A percentile compares a stretch with the other conserved stretches of the same genome.
phyloP scores from a whole-genome alignment of 495 filamentous ascomycete species.

The Hypoxylon rickii region DNA sequence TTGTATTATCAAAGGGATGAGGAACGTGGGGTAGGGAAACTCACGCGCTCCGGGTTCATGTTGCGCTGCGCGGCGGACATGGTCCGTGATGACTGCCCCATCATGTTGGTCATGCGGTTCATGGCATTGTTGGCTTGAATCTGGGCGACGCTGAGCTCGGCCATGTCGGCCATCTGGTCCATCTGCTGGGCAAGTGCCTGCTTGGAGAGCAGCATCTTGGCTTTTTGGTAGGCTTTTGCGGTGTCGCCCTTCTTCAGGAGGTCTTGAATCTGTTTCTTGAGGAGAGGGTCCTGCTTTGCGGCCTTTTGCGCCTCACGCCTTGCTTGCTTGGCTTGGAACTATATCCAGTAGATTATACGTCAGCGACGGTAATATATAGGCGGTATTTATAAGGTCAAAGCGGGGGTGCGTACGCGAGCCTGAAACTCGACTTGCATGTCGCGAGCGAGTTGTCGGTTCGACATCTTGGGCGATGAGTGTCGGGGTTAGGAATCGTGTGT shows the following conservation, averaged over 20 bases:
- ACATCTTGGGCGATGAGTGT: constrained; percentile 43
- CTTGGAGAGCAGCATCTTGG: constrained; percentile 61
- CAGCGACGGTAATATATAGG: no score
- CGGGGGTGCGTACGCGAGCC: constrained; percentile 46
- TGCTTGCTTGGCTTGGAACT: constrained; percentile 86
- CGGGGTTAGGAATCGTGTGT: no score
- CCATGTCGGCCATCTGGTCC: constrained; percentile 60
- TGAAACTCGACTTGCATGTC: constrained; percentile 60
- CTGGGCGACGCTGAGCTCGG: constrained; percentile 54
- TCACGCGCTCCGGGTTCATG: constrained; percentile 72
- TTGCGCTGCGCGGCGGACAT: constrained; percentile 71
- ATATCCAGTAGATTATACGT: constrained; percentile 47
- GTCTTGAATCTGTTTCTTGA: constrained; percentile 85
- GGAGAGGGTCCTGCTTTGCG: constrained; percentile 76
- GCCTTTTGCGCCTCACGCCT: constrained; percentile 81
- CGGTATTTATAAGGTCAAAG: no score
- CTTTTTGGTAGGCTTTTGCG: constrained; percentile 82
- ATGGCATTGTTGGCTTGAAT: constrained; percentile 60
- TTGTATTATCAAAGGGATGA: constrained; percentile 25
- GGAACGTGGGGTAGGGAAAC: constrained; percentile 6
- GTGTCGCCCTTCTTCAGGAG: constrained; percentile 72
- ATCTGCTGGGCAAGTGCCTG: constrained; percentile 58
- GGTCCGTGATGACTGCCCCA: constrained; percentile 53
- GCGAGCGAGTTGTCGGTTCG: constrained; percentile 55
- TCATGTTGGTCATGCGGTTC: constrained; percentile 60